Conservation (phyloP, 345 rosid genomes). For the Salix purpurea region DNA sequence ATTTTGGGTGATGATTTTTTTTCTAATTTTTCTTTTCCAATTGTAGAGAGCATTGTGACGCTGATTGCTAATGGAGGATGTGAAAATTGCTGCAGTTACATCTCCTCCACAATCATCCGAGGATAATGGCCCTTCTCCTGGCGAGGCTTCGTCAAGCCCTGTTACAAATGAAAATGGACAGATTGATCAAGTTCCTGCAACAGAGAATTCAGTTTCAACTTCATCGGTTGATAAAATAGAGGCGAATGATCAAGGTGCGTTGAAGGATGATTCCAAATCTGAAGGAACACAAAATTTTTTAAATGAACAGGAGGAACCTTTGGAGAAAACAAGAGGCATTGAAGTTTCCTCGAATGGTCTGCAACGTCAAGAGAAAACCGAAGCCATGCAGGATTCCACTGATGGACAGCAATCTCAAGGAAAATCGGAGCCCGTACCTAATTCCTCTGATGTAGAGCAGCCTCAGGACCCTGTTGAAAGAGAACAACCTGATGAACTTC, state of each 20-base stretch:
- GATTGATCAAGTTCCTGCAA: slow-evolving; percentile 9
- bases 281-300: slow-evolving; percentile 3
- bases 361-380: neutral
- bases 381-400: neutral
- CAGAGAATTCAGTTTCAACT: slow-evolving; percentile 15
- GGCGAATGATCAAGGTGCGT: slow-evolving; percentile 3
- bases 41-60: slow-evolving; percentile 23
- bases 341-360: slow-evolving; percentile 2
- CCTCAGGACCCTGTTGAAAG: slow-evolving; percentile 15
- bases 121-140: slow-evolving; percentile 10
- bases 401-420: neutral
- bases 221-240: slow-evolving; percentile 23
- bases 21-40: slow-evolving; percentile 1
- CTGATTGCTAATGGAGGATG: slow-evolving; percentile 45
- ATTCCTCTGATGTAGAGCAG: slow-evolving; percentile 1
- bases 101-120: slow-evolving; percentile 25
- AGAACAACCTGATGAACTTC: slow-evolving; percentile 21
- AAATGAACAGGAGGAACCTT: neutral
- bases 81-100: slow-evolving; percentile 21
- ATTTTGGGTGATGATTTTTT: neutral
- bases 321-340: neutral
- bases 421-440: no score
- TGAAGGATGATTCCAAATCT: slow-evolving; percentile 16
- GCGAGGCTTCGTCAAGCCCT: slow-evolving; percentile 6
- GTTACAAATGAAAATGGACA: slow-evolving; percentile 19